A percentile compares a stretch with the other conserved stretches of the same genome.
Evolutionary conservation across 2,329 filamentous ascomycete genomes (phyloP).

Genomic region (Colletotrichum sp.): DNA sequence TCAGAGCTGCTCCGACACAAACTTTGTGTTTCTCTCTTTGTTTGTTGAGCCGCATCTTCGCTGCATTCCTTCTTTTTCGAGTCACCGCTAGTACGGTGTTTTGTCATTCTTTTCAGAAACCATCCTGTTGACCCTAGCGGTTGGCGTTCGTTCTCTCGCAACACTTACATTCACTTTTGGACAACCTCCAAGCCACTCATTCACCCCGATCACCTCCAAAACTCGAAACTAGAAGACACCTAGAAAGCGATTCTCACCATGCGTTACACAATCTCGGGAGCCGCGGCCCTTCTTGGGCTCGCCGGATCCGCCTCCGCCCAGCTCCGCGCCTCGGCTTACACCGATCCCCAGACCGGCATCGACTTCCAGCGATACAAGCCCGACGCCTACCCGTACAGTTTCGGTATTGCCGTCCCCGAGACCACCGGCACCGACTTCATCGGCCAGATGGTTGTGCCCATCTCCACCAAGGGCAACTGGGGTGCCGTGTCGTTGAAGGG

Average conservation of each 20-base stretch:
- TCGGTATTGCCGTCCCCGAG: conserved; percentile 57
- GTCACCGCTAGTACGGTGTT: conserved; percentile 15
- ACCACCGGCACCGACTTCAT: conserved; percentile 56
- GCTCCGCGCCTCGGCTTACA: conserved; percentile 34
- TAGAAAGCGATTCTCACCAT: background rate
- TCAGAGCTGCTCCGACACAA: background rate
- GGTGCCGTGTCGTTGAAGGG: conserved; percentile 52
- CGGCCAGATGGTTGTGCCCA: conserved; percentile 51
- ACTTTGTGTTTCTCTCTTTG: background rate
- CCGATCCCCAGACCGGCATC: conserved; percentile 50
- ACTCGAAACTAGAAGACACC: background rate
- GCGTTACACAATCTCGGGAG: conserved; percentile 15
- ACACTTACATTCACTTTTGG: background rate
- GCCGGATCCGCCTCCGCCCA: conserved; percentile 27
- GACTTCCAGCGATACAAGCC: conserved; percentile 16
- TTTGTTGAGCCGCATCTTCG: background rate
- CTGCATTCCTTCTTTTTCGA: conserved; percentile 8
- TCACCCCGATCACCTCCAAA: background rate
- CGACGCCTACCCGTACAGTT: conserved; percentile 39
- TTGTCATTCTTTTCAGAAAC: conserved; percentile 6
- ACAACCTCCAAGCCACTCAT: background rate
- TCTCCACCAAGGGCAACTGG: conserved; percentile 45
- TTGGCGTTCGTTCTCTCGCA: conserved; percentile 8
- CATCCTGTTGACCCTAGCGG: conserved; percentile 9
- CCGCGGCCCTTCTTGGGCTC: conserved; percentile 24